Percentiles rank a stretch among this genome's conserved stretches.
Evolutionary conservation across 306 rosid species (phyloP).

Genomic region (Quercus parvula): DNA sequence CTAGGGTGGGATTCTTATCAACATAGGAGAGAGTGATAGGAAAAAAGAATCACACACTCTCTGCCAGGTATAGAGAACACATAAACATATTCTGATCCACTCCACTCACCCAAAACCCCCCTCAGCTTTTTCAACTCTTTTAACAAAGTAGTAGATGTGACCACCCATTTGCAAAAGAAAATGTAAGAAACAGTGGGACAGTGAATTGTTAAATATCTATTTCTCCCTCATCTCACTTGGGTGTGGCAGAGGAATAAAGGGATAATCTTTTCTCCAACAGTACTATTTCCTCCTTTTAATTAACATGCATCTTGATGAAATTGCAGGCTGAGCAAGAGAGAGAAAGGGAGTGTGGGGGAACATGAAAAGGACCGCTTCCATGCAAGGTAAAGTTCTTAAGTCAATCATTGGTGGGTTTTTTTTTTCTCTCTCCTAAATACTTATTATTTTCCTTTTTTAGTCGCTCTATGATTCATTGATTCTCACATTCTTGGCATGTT

Average conservation of each 20-base stretch:
- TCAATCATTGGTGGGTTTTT: slow-evolving; percentile 36
- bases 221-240: slow-evolving; percentile 25
- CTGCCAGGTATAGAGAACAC: slow-evolving; percentile 33
- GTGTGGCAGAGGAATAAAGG: slow-evolving; percentile 36
- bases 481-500: background rate
- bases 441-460: slow-evolving; percentile 28
- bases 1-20: slow-evolving; percentile 49
- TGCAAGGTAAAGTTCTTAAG: slow-evolving; percentile 31
- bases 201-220: background rate
- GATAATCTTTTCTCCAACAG: slow-evolving; percentile 36
- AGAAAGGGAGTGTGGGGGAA: slow-evolving; percentile 12
- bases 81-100: slow-evolving; percentile 58
- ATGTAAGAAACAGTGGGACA: background rate
- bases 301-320: slow-evolving; percentile 18
- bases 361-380: slow-evolving; percentile 35
- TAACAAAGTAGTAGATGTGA: slow-evolving; percentile 50
- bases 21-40: slow-evolving; percentile 40
- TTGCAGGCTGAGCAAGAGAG: slow-evolving; percentile 11
- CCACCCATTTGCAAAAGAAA: slow-evolving; percentile 20
- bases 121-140: slow-evolving; percentile 27
- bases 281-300: slow-evolving; percentile 33
- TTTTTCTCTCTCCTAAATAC: background rate
- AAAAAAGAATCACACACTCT: slow-evolving; percentile 36
- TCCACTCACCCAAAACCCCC: slow-evolving; percentile 44
- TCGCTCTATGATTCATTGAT: slow-evolving; percentile 29